Conservation (phyloP, 768 basidiomycete genomes). For the Leccinum rimulosum region DNA sequence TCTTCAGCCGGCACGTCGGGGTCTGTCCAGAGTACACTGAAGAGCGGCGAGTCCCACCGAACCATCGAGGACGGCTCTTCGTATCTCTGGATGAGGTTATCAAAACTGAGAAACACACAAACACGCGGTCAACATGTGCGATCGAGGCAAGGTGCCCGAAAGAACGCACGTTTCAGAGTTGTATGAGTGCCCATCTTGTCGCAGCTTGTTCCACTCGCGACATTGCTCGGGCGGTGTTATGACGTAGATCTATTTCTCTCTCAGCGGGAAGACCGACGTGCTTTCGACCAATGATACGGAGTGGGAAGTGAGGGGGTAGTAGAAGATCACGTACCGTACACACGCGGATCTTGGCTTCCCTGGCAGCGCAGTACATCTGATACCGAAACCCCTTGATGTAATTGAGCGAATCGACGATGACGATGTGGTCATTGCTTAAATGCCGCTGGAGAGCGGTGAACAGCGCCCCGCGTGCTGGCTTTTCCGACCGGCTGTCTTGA, state of each 20-base stretch:
- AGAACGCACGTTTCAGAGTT: conserved; percentile 61
- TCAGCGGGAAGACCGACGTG: conserved; percentile 2
- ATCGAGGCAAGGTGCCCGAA: not conserved
- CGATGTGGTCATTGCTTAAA: conserved; percentile 67
- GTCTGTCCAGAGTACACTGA: conserved; percentile 79
- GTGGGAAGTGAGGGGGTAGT: no score
- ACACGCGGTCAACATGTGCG: not conserved
- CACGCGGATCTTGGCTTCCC: conserved; percentile 80
- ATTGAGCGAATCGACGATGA: conserved; percentile 89
- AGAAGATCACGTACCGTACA: conserved; percentile 65
- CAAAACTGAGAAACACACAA: not conserved
- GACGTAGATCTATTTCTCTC: conserved; percentile 62
- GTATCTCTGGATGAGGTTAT: conserved; percentile 69
- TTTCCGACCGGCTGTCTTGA: conserved; percentile 78
- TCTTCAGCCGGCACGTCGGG: conserved; percentile 58
- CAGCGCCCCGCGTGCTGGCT: conserved; percentile 79
- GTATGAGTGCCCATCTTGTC: conserved; percentile 53
- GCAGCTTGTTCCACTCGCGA: conserved; percentile 65
- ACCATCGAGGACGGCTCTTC: conserved; percentile 98
- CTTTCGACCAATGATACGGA: not conserved
- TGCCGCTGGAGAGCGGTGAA: conserved; percentile 81
- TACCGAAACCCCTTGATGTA: conserved; percentile 99
- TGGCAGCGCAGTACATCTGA: conserved; percentile 94
- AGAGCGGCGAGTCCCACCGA: conserved; percentile 97
- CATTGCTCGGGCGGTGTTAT: conserved; percentile 74